Percentiles rank a stretch among this genome's conserved stretches.
Conservation (phyloP, 768 basidiomycete genomes). For the Mycena sanguinolenta region DNA sequence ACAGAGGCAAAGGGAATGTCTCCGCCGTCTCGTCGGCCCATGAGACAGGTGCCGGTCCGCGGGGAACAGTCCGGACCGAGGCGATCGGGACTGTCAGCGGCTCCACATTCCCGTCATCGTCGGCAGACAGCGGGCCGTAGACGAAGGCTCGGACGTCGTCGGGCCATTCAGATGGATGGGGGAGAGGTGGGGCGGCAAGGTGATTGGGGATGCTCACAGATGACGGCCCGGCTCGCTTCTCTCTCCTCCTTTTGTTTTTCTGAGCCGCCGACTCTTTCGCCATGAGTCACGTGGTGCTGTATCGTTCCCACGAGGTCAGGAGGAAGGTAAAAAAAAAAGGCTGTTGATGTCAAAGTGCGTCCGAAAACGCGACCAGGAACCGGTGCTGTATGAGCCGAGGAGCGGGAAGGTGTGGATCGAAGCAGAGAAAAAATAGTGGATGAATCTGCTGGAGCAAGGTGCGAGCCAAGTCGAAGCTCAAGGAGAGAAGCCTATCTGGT, state of each 20-base stretch:
- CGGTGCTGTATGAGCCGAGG: no score
- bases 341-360: not conserved
- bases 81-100: no score
- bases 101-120: conserved; percentile 22
- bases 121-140: no score
- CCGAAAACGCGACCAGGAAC: not conserved
- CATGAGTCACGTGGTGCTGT: not conserved
- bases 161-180: no score
- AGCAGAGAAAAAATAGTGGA: not conserved
- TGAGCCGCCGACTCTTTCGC: not conserved
- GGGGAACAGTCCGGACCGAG: no score
- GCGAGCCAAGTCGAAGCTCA: not conserved
- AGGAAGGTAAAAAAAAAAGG: not conserved
- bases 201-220: not conserved
- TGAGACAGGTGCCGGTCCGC: no score
- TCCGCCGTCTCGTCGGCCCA: not conserved
- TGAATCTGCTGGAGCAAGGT: not conserved
- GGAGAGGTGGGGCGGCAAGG: not conserved
- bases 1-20: not conserved
- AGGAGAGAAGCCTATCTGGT: not conserved
- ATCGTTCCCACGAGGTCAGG: not conserved
- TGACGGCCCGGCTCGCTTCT: no score
- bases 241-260: no score
- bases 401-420: no score
- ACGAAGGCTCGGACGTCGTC: no score